phyloP scores from a whole-genome alignment of 176 grass and related monocot genomes.

The Cocos nucifera region DNA sequence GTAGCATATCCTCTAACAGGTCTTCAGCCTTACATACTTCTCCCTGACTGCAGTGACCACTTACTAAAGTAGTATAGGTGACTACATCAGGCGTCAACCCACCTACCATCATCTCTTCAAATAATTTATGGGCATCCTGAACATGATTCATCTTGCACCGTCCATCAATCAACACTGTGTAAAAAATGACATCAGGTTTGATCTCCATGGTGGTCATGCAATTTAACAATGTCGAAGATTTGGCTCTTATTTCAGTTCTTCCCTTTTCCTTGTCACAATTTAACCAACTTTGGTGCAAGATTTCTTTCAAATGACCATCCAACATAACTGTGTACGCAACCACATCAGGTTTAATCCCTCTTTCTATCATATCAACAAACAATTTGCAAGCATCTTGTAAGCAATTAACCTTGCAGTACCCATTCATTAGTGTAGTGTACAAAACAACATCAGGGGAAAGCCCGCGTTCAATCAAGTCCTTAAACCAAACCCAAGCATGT shows the following conservation, averaged over 20 bases:
- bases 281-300: constrained; percentile 13
- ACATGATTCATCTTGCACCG: constrained; percentile 55
- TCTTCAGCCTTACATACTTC: constrained; percentile 46
- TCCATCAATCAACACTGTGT: constrained; percentile 72
- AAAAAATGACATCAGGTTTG: constrained; percentile 54
- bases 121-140: constrained; percentile 37
- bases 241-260: constrained; percentile 30
- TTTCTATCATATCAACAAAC: constrained; percentile 43
- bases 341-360: constrained; percentile 58
- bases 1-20: constrained; percentile 57
- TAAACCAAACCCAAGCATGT: constrained; percentile 45
- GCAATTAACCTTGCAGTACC: constrained; percentile 44
- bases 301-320: constrained; percentile 29
- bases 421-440: constrained; percentile 59
- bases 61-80: constrained; percentile 53
- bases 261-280: constrained; percentile 29
- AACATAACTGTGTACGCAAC: constrained; percentile 35
- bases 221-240: constrained; percentile 20
- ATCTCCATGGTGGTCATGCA: constrained; percentile 35
- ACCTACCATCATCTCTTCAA: constrained; percentile 58
- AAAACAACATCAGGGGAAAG: constrained; percentile 41
- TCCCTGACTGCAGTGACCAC: constrained; percentile 53
- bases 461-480: constrained; percentile 43
- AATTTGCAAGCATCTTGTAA: constrained; percentile 41
- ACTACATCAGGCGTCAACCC: constrained; percentile 47